Base-by-base conservation (phyloP, 495 filamentous ascomycete species). In the Neurospora terricola region DNA sequence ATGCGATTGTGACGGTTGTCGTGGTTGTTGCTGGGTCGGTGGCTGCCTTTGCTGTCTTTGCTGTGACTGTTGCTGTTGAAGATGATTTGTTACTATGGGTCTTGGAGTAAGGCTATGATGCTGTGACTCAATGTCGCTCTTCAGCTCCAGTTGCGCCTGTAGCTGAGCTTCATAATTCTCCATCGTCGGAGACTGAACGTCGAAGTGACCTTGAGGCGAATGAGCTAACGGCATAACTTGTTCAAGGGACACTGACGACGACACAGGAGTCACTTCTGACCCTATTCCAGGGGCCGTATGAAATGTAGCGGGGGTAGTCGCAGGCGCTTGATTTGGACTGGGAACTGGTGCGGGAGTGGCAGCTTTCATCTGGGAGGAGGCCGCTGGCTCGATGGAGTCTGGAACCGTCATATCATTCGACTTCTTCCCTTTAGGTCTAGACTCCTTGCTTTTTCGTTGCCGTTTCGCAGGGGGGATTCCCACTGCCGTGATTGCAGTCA, bases 121-220 rank as follows among this genome's bases (percentile, higher is more conserved):
- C 23, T 72, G 73, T 42, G 76, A 23, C 48, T 78, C 78, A 30
- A 71, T 14, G 23, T 80, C 75, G n/a, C 69, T 54, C 59, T 77
- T 73, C 43, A 79, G 80, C 40, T 78, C 79, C 4, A 79, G 48
- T 54, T 80, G 80, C 8, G 77, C 80, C 71, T 81, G 77, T 37
- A 80, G 73, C 48, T 81, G 80, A 21, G 79, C 77, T 18, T 79
- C 77, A 38, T 78, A 79, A 70, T 76, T 77, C n/a, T 80, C 78
- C 73, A 79, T 75, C 27, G 76, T 77, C 5, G 80, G 79, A 37
- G 80, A 81, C 36, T 80, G 80, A 6, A 76, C 76, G 38, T 76
- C 80, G 38, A 78, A 79, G 18, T 78, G 77, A 39, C 43, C 66
- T 1, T 75, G 72, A 5, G 80, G 73, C 23, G 78, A 76, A 8